phyloP scores from a whole-genome alignment of 345 rosid genomes.

The Acer negundo region DNA sequence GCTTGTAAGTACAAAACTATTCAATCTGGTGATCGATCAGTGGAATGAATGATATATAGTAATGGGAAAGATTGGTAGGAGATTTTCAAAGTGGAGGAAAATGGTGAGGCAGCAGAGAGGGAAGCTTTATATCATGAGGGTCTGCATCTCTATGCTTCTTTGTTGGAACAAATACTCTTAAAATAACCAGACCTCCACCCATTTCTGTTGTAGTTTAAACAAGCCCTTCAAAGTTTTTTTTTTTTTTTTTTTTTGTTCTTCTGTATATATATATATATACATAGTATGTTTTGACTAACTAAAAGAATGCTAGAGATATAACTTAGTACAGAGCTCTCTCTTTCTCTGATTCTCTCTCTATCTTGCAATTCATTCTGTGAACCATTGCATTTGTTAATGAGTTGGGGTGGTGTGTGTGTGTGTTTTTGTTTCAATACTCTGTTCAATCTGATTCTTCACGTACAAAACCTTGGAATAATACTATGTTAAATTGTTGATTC shows the following conservation, averaged over 20 bases:
- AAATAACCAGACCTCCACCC: background rate
- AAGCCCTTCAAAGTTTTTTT: background rate
- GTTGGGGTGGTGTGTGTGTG: background rate
- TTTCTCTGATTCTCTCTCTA: background rate
- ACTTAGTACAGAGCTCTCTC: background rate
- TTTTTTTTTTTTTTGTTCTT: background rate
- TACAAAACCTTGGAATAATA: background rate
- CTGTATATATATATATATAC: background rate
- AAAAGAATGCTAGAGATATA: background rate
- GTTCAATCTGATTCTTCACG: background rate
- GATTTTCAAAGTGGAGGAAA: constrained; percentile 56
- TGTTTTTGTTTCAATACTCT: too few species aligned
- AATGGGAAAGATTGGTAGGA: constrained; percentile 40
- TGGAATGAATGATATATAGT: background rate
- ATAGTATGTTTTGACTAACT: background rate
- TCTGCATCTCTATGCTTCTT: constrained; percentile 72
- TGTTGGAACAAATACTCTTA: constrained; percentile 57
- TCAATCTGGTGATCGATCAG: background rate
- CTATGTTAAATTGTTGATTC: background rate
- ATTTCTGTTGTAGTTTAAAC: background rate
- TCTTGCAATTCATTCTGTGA: constrained; percentile 1
- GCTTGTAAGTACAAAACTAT: background rate
- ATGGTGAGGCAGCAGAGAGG: constrained; percentile 63
- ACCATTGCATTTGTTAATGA: background rate
- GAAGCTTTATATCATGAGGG: constrained; percentile 57